phyloP scores from a whole-genome alignment of 2,329 filamentous ascomycete genomes.

The Alternaria longipes region DNA sequence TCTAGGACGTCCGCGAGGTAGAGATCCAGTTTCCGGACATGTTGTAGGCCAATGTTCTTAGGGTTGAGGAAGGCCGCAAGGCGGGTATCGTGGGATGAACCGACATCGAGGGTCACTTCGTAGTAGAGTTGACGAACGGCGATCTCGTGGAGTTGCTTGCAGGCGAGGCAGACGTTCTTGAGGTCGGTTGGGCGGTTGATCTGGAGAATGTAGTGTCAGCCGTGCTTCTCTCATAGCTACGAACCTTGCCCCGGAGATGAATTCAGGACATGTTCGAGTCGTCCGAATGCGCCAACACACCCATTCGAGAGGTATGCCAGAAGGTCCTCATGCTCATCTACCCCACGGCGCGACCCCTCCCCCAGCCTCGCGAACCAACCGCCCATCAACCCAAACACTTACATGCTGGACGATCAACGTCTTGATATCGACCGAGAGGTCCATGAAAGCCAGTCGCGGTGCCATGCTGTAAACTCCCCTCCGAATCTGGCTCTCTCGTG shows the following conservation, averaged over 20 bases:
- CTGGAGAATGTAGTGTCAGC: conserved; percentile 30
- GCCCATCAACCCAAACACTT: conserved; percentile 22
- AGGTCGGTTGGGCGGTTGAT: conserved; percentile 59
- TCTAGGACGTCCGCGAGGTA: conserved; percentile 57
- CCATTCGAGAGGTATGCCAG: not conserved
- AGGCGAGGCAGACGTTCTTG: conserved; percentile 58
- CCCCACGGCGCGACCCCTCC: not conserved
- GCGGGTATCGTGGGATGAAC: conserved; percentile 54
- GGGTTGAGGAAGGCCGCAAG: conserved; percentile 58
- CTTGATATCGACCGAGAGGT: conserved; percentile 51
- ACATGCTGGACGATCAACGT: conserved; percentile 52
- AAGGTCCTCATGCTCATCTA: too few relatives aligned
- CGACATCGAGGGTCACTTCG: conserved; percentile 58
- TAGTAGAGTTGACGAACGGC: conserved; percentile 58
- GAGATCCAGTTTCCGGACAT: conserved; percentile 58
- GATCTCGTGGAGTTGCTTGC: conserved; percentile 58
- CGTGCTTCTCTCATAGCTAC: not conserved
- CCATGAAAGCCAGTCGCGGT: conserved; percentile 41
- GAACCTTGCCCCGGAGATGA: not conserved
- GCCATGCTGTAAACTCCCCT: conserved; percentile 33
- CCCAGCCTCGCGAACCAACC: conserved; percentile 1
- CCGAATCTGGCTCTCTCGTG: not conserved
- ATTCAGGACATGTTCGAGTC: not conserved
- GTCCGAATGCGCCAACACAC: not conserved
- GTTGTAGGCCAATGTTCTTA: conserved; percentile 58